phyloP scores from a whole-genome alignment of 2,329 filamentous ascomycete species.

The Coniochaeta prunicola region DNA sequence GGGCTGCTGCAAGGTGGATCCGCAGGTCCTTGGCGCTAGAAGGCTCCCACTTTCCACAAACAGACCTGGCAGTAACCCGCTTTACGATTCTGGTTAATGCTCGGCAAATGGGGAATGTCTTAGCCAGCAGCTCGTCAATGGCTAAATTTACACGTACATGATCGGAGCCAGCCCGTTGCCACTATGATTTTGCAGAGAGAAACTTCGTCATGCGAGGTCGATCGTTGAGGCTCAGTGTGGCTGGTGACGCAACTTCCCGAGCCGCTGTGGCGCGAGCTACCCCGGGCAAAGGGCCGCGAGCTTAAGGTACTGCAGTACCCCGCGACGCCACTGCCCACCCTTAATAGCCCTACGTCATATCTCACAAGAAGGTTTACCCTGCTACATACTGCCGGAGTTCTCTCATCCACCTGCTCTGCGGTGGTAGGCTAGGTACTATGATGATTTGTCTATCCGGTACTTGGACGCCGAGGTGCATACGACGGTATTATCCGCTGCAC shows the following conservation, averaged over 20 bases:
- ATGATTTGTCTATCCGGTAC: neutral
- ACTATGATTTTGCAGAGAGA: neutral
- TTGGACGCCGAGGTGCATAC: neutral
- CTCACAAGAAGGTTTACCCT: too few species aligned
- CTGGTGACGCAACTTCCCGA: neutral
- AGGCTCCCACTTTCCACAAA: neutral
- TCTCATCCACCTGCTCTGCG: too few species aligned
- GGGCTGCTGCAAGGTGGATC: neutral
- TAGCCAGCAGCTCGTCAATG: neutral
- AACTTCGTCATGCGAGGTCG: neutral
- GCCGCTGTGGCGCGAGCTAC: constrained; percentile 4
- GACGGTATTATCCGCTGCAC: too few species aligned
- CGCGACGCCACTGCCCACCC: neutral
- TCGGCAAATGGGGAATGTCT: neutral
- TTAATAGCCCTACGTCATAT: neutral
- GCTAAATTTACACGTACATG: neutral
- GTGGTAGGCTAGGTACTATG: too few species aligned
- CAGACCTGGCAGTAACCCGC: neutral
- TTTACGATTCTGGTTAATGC: neutral
- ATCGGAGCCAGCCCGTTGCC: neutral
- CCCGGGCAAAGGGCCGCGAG: too few species aligned
- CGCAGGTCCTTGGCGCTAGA: neutral
- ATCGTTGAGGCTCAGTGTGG: neutral
- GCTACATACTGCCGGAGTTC: too few species aligned
- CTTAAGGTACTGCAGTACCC: too few species aligned